Base-by-base conservation (phyloP, 768 basidiomycete genomes). In the Mycena latifolia region DNA sequence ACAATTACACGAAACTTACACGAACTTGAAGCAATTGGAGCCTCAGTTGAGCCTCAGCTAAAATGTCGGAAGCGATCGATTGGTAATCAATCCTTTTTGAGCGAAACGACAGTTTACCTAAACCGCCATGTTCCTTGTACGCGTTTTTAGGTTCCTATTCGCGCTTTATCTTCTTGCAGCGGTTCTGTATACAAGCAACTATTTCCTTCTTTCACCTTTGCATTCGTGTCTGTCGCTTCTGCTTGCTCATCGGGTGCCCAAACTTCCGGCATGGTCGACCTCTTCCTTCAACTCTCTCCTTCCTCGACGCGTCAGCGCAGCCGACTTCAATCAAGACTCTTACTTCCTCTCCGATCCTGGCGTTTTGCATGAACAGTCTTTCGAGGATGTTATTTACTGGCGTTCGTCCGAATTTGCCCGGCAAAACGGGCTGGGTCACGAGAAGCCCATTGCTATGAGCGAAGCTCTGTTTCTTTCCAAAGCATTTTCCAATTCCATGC, bases 401-500 rank as follows among this genome's bases (percentile, higher is more conserved):
- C 63, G 69, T 11, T 81, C 81, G 12, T 79, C 77, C 33, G 71
- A 76, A 41, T 71, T 78, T 63, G 75, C 77, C 0, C 73, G 81
- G 39, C 64, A 77, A 61, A 69, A 78, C 61, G 78, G 77, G 11
- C 76, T 81, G 8, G 78, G 80, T 31, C 76, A 78, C 50, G 37
- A 64, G 15, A 70, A 75, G 22, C 75, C 79, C 18, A 71, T 80
- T 31, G 39, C 76, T 11, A 77, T 87, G 61, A 78, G 80, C 53
- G 85, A 87, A 73, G 81, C 81, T 14, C 76, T 87, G 24, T 83
- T 92, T 58, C 78, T 93, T 14, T 89, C 90, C 22, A 92, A 92
- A 71, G 87, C 88, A 5, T 92, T 93, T 70, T 79, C 90, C 5
- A 82, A 82, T 59, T 87, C 88, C 24, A 87, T 92, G 85, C 85